Conservation (phyloP, 208 protist genomes). For the Trypanosoma platydactyli region DNA sequence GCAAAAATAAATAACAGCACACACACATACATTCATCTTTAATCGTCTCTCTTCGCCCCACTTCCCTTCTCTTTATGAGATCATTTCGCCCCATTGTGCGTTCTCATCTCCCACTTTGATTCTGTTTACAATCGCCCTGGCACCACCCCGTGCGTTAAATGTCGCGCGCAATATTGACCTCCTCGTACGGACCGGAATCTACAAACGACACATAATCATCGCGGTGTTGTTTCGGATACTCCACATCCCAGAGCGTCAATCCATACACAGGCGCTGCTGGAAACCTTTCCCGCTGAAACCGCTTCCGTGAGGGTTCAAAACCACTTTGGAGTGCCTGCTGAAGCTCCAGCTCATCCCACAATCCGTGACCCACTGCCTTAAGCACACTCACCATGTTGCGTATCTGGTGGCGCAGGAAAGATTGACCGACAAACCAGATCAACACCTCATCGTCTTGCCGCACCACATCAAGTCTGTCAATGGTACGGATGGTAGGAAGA, state of each 20-base stretch:
- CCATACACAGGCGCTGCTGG: conserved; percentile 77
- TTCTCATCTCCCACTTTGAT: not conserved
- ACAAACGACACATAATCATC: conserved; percentile 73
- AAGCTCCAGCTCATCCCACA: conserved; percentile 85
- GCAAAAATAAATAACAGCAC: not conserved
- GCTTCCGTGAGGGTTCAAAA: conserved; percentile 77
- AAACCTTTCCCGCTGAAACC: conserved; percentile 66
- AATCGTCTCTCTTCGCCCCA: not conserved
- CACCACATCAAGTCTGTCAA: conserved; percentile 80
- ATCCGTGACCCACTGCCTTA: conserved; percentile 68
- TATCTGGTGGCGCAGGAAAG: conserved; percentile 87
- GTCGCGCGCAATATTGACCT: conserved; percentile 44
- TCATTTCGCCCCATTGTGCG: not conserved
- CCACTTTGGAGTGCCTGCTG: conserved; percentile 66
- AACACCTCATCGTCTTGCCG: conserved; percentile 89
- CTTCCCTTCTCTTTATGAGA: not conserved
- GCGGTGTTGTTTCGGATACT: conserved; percentile 66
- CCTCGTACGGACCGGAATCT: conserved; percentile 76
- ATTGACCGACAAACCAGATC: conserved; percentile 84
- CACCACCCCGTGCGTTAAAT: conserved; percentile 25
- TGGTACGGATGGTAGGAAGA: conserved; percentile 78
- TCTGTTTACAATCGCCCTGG: not conserved
- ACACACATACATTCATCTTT: conserved; percentile 1
- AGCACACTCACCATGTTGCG: conserved; percentile 87
- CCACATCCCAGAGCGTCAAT: conserved; percentile 86